Percentiles rank a stretch among this genome's conserved stretches.
phyloP scores from a whole-genome alignment of 2,329 filamentous ascomycete genomes.

The Xylariomycetidae sp. region DNA sequence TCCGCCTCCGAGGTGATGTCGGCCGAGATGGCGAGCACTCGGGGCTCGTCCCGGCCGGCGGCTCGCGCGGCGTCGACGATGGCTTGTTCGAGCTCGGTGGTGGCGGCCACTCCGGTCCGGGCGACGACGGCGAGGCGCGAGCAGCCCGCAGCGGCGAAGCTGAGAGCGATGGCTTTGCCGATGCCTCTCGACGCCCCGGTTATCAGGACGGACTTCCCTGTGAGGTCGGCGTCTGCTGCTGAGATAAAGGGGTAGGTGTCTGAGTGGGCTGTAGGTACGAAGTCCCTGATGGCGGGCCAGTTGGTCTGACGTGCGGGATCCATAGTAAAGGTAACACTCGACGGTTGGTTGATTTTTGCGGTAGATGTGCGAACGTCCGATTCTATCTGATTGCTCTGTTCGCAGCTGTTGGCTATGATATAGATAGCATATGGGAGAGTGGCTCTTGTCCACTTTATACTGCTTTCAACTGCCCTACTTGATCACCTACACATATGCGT shows the following conservation, averaged over 20 bases:
- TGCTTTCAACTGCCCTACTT: too few relatives aligned
- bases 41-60: constrained; percentile 14
- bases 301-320: constrained; percentile 8
- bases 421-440: too few relatives aligned
- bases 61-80: constrained; percentile 26
- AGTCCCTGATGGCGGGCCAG: constrained; percentile 10
- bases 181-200: constrained; percentile 44
- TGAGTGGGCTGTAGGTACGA: constrained; percentile 13
- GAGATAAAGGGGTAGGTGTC: constrained; percentile 21
- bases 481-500: too few relatives aligned
- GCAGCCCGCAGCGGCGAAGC: constrained; percentile 45
- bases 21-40: constrained; percentile 20
- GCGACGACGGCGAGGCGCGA: constrained; percentile 43
- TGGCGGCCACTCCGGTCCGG: constrained; percentile 34
- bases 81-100: constrained; percentile 30
- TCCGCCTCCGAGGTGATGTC: constrained; percentile 23
- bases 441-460: too few relatives aligned
- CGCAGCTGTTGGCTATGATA: too few relatives aligned
- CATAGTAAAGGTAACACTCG: constrained; percentile 2
- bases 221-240: constrained; percentile 7
- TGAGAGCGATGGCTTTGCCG: constrained; percentile 40
- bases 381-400: not conserved
- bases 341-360: not conserved
- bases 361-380: not conserved
- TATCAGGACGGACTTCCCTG: constrained; percentile 32